Conservation (phyloP, 2,329 filamentous ascomycete genomes). For the Lachnellula subtilissima region DNA sequence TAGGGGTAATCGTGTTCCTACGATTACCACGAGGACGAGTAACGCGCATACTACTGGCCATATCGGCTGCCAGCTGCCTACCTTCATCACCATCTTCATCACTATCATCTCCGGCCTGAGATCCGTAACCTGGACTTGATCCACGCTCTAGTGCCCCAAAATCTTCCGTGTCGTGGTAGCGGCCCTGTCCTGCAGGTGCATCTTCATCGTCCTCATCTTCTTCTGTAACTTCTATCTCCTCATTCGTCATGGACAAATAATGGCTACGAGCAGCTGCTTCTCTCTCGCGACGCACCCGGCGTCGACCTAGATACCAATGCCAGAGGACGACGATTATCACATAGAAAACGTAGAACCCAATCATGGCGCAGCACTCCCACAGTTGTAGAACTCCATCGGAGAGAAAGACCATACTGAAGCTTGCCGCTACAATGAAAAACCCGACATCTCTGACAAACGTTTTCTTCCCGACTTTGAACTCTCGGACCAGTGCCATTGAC, state of each 20-base stretch:
- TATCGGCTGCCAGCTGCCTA: conserved; percentile 69
- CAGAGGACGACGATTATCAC: conserved; percentile 82
- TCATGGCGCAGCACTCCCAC: conserved; percentile 90
- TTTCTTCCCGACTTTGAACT: conserved; percentile 84
- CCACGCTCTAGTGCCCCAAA: conserved; percentile 28
- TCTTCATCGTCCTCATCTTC: conserved; percentile 58
- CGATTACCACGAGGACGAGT: conserved; percentile 61
- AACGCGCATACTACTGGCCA: conserved; percentile 90
- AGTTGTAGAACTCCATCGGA: conserved; percentile 76
- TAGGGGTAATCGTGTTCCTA: conserved; percentile 74
- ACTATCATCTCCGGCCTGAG: conserved; percentile 34
- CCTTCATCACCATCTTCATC: conserved; percentile 53
- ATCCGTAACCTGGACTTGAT: conserved; percentile 38
- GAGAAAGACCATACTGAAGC: conserved; percentile 82
- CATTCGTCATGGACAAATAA: conserved; percentile 55
- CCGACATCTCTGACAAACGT: conserved; percentile 88
- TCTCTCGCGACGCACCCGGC: conserved; percentile 54
- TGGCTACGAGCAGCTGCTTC: conserved; percentile 71
- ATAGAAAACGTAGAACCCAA: conserved; percentile 85
- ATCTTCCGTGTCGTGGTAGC: conserved; percentile 26
- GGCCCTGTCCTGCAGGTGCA: conserved; percentile 33
- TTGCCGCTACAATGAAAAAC: conserved; percentile 84
- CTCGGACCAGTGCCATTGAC: conserved; percentile 93
- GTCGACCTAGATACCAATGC: conserved; percentile 78
- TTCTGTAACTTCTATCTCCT: conserved; percentile 56